phyloP scores from a whole-genome alignment of 768 basidiomycete genomes.

The Leccinum boreale region DNA sequence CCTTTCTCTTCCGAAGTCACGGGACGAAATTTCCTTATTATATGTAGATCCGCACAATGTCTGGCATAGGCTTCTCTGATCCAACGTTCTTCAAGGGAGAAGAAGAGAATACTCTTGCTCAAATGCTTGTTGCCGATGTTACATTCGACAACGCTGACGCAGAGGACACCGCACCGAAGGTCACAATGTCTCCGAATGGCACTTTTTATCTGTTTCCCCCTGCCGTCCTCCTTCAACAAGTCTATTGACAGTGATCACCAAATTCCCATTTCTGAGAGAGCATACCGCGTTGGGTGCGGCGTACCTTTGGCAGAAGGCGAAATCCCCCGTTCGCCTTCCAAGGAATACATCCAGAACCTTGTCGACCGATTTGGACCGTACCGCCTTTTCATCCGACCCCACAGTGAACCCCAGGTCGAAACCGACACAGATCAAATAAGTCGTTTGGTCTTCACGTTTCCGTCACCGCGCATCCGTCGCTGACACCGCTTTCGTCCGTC shows the following conservation, averaged over 20 bases:
- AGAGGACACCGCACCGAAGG: slow-evolving; percentile 4
- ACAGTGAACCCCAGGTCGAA: slow-evolving; percentile 30
- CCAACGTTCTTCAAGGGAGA: slow-evolving; percentile 33
- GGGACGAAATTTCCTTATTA: neutral
- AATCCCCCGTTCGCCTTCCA: slow-evolving; percentile 35
- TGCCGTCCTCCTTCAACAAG: slow-evolving; percentile 31
- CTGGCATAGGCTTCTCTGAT: slow-evolving; percentile 43
- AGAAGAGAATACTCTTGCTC: slow-evolving; percentile 28
- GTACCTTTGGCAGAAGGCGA: slow-evolving; percentile 34
- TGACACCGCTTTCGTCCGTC: slow-evolving; percentile 34
- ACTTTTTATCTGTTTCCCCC: slow-evolving; percentile 35
- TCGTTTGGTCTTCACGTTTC: slow-evolving; percentile 46
- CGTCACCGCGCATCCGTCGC: slow-evolving; percentile 43
- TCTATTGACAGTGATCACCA: slow-evolving; percentile 4
- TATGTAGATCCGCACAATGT: slow-evolving; percentile 40
- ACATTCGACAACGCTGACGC: slow-evolving; percentile 23
- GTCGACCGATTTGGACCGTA: slow-evolving; percentile 39
- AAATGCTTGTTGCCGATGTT: slow-evolving; percentile 49
- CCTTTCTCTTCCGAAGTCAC: neutral
- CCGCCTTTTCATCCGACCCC: slow-evolving; percentile 33
- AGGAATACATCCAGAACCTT: slow-evolving; percentile 42
- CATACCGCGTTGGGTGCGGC: slow-evolving; percentile 43
- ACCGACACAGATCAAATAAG: slow-evolving; percentile 33
- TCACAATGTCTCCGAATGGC: slow-evolving; percentile 27
- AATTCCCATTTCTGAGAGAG: slow-evolving; percentile 1